Evolutionary conservation across 1,284 basidiomycete species (phyloP), one percentile per base, ranked within the genome.

Genomic region (Meripilus lineatus): DNA sequence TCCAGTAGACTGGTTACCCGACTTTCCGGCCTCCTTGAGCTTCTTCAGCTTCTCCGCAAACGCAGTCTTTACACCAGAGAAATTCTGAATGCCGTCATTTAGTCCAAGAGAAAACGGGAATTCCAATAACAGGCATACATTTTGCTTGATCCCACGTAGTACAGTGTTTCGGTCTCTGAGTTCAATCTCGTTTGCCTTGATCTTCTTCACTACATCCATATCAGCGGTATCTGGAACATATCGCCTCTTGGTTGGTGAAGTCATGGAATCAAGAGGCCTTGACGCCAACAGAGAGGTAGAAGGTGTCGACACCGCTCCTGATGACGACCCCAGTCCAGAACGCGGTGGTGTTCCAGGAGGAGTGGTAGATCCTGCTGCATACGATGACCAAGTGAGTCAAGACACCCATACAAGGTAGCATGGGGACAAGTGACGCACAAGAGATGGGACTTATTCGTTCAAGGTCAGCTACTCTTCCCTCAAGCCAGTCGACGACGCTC

Each of bases 181-280:
- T 55, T 90, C 86, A 6, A 88, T 70, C 56, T 89, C 86, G 39
- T 77, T 79, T 51, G 72, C 69, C 57, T 74, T 82, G 48, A 92
- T 87, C 56, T 77, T 83, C 66, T 92, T 93, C 46, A 94, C 92
- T 18, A 84, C 75, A 41, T 93, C 90, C 1, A 81, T 66, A 59
- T 96, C 93, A 17, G 77, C 75, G 1, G 73, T 55, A 61, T 96
- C 87, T 1, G 87, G 72, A 17, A 89, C 79, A 58, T 95, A 93
- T 39, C 82, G 77, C 43, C 86, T 73, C 64, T 92, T 93, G 7
- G 70, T 55, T 8, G 80, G 74, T 5, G 79, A 72, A 14, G 71
- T 60, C 17, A 71, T 52, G 40, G 73, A 65, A 61, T 51, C 26
- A 57, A 47, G 10, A 64, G 59, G n/a, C n/a, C n/a, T n/a, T n/a